Percentiles rank a stretch among this genome's conserved stretches.
These are phyloP conservation scores for Pythium monospermum DNA, from an alignment of 352 stramenopile genomes.

Conservation along the genomic window DNA sequence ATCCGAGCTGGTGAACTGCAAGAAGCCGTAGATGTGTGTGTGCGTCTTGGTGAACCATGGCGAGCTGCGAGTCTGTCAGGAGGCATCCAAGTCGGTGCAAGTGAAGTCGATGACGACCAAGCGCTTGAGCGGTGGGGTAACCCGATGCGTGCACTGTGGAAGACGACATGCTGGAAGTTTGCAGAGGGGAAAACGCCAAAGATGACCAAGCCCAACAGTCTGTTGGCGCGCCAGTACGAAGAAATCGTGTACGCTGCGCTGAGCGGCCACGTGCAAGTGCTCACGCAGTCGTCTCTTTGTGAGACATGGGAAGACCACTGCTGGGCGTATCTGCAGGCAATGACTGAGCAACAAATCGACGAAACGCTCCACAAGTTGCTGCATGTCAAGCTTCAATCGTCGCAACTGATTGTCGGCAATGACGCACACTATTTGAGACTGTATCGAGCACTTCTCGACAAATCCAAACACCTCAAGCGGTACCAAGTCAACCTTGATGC, in stretches of 20 bases:
- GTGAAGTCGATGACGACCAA: conserved; percentile 47
- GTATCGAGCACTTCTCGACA: conserved; percentile 50
- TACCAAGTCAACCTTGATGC: conserved; percentile 62
- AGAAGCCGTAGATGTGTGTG: conserved; percentile 70
- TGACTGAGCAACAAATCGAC: conserved; percentile 69
- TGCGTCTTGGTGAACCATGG: conserved; percentile 70
- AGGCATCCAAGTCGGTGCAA: conserved; percentile 49
- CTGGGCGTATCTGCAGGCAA: conserved; percentile 71
- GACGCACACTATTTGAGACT: conserved; percentile 54
- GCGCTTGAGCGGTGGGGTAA: conserved; percentile 74
- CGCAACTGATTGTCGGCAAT: conserved; percentile 65
- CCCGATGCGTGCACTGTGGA: conserved; percentile 77
- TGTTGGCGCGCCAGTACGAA: conserved; percentile 68
- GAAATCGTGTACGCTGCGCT: conserved; percentile 76
- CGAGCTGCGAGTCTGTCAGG: conserved; percentile 72
- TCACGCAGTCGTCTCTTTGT: conserved; percentile 63
- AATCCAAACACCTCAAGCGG: conserved; percentile 70
- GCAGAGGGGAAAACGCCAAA: conserved; percentile 43
- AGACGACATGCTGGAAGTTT: conserved; percentile 82
- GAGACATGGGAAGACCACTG: conserved; percentile 84
- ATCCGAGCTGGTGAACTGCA: conserved; percentile 58
- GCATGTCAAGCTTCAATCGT: conserved; percentile 72
- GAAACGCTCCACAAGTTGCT: conserved; percentile 62
- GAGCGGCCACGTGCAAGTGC: conserved; percentile 61
- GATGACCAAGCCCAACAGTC: conserved; percentile 56